Evolutionary conservation across 805 yeast species (phyloP).

Genomic region (Geotrichum ghanense): DNA sequence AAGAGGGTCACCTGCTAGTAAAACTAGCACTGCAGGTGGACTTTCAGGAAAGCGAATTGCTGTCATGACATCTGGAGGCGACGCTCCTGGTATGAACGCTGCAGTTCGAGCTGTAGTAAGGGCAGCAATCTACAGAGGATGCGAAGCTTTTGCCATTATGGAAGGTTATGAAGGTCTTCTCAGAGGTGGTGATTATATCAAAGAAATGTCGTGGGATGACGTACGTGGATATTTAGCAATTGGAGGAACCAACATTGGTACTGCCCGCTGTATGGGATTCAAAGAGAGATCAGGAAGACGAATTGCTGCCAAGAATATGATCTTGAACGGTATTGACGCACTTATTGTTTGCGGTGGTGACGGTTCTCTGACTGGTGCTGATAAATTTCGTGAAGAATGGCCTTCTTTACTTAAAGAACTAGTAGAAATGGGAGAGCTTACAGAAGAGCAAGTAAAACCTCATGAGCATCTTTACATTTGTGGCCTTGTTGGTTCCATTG

Average conservation of each 20-base stretch:
- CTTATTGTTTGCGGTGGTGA: conserved; percentile 97
- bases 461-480: conserved; percentile 72
- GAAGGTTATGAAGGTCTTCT: conserved; percentile 96
- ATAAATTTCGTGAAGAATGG: conserved; percentile 89
- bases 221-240: conserved; percentile 87
- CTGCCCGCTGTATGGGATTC: conserved; percentile 86
- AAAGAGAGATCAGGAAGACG: conserved; percentile 78
- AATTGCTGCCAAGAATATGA: conserved; percentile 72
- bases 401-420: conserved; percentile 75
- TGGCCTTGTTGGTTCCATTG: conserved; percentile 94
- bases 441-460: conserved; percentile 44
- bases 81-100: conserved; percentile 97
- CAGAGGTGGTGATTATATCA: conserved; percentile 68
- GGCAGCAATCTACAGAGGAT: conserved; percentile 74
- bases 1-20: background rate
- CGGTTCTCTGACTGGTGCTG: conserved; percentile 97
- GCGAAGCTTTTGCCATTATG: conserved; percentile 82
- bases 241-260: conserved; percentile 95
- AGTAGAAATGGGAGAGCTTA: conserved; percentile 40
- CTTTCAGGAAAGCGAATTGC: conserved; percentile 52
- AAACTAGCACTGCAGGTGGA: background rate
- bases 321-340: conserved; percentile 84
- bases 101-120: conserved; percentile 92
- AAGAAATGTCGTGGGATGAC: conserved; percentile 81
- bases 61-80: conserved; percentile 98